A percentile compares a stretch with the other conserved stretches of the same genome.
phyloP scores from a whole-genome alignment of 1,284 basidiomycete genomes.

The Polyporus tsugae region DNA sequence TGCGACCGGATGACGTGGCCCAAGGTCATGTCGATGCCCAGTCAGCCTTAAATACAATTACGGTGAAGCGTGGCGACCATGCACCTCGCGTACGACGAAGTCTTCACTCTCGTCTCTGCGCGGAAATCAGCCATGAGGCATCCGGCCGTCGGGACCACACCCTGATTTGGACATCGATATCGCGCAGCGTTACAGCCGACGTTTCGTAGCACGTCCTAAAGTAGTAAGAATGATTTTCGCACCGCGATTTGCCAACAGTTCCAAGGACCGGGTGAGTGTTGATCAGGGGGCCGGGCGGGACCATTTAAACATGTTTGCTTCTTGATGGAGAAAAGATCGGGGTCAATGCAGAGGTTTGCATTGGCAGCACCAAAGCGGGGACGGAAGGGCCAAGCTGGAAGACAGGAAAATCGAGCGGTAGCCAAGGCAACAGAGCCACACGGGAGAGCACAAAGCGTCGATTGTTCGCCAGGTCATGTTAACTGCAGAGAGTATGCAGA shows the following conservation, averaged over 20 bases:
- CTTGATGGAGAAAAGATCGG: no score
- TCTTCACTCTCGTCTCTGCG: constrained; percentile 3
- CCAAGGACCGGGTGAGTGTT: neutral
- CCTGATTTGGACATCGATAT: neutral
- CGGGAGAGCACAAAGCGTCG: neutral
- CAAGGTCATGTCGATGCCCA: neutral
- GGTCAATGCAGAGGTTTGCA: neutral
- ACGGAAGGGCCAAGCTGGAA: neutral
- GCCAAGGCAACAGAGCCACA: neutral
- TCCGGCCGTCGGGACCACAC: neutral
- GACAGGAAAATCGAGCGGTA: neutral
- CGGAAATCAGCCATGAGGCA: neutral
- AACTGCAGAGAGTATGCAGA: neutral
- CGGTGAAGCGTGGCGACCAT: neutral
- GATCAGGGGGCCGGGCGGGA: no score
- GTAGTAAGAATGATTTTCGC: neutral
- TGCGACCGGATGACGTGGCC: neutral
- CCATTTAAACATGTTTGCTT: no score
- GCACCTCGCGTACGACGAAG: neutral
- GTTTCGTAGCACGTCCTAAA: neutral
- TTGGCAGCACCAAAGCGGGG: neutral
- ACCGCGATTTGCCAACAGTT: neutral
- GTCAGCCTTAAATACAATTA: neutral
- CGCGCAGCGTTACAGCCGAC: neutral
- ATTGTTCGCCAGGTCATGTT: neutral